A percentile compares a stretch with the other conserved stretches of the same genome.
Conservation (phyloP, 176 grass and related monocot species). For the Poa annua region DNA sequence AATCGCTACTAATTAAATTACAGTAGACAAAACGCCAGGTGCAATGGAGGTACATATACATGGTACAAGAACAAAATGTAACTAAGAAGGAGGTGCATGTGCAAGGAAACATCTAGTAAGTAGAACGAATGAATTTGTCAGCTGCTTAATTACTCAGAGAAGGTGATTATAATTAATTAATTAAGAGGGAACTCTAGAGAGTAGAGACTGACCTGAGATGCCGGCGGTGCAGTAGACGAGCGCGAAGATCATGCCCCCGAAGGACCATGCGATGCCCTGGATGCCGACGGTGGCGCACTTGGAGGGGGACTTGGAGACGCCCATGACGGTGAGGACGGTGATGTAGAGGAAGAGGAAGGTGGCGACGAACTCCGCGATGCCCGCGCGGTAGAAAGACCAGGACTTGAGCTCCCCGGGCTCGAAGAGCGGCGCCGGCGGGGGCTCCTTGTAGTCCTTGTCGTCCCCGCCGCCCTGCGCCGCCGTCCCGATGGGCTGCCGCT, state of each 20-base stretch:
- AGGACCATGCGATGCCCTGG: conserved; percentile 93
- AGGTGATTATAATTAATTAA: neutral
- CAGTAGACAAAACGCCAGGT: neutral
- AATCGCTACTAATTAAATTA: neutral
- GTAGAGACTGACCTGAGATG: conserved; percentile 64
- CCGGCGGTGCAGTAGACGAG: conserved; percentile 96
- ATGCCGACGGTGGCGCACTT: conserved; percentile 84
- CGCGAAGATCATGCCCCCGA: conserved; percentile 94
- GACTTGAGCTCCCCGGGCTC: conserved; percentile 87
- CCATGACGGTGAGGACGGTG: conserved; percentile 91
- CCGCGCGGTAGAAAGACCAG: conserved; percentile 96
- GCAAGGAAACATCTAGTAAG: neutral
- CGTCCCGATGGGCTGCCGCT: conserved; percentile 83
- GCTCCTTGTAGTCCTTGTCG: conserved; percentile 88
- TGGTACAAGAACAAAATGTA: conserved; percentile 19
- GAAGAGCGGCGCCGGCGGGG: conserved; percentile 74
- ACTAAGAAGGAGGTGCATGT: neutral
- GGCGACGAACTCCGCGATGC: conserved; percentile 89
- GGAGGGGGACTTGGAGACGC: conserved; percentile 59
- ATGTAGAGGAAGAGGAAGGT: conserved; percentile 98
- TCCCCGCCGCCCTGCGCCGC: conserved; percentile 69
- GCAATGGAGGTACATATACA: conserved; percentile 24
- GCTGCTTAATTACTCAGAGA: neutral
- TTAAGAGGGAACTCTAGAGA: neutral
- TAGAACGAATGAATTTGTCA: neutral